Percentiles rank a stretch among this genome's conserved stretches.
Conservation (phyloP, 179 eudicot species). For the Spinacia oleracea region DNA sequence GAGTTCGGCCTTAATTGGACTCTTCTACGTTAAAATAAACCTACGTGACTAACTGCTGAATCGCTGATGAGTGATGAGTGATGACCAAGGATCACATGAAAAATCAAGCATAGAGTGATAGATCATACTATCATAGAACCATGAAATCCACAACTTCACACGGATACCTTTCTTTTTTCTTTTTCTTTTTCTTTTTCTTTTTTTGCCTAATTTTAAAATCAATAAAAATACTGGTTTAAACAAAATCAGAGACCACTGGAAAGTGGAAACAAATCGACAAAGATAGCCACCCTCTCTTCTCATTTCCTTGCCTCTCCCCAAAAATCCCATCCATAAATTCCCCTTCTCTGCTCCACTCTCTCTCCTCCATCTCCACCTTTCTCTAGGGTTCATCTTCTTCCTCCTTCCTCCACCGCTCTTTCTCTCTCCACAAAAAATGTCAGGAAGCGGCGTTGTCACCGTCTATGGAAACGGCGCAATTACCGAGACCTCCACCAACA, state of each 20-base stretch:
- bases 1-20: too few relatives aligned
- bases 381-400: constrained; percentile 12
- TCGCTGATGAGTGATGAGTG: too few relatives aligned
- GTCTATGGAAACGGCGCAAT: constrained; percentile 58
- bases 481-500: constrained; percentile 47
- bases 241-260: constrained; percentile 13
- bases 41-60: too few relatives aligned
- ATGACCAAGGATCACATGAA: too few relatives aligned
- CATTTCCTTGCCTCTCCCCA: neutral
- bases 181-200: neutral
- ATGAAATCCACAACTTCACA: too few relatives aligned
- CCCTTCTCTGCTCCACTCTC: neutral
- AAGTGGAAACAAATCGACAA: constrained; percentile 19
- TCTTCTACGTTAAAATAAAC: too few relatives aligned
- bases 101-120: too few relatives aligned
- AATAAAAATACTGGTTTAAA: neutral
- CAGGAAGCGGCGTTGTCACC: constrained; percentile 60
- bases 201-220: neutral
- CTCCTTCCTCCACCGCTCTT: neutral
- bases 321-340: neutral
- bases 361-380: neutral
- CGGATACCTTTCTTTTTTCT: too few relatives aligned
- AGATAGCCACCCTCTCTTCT: constrained; percentile 15
- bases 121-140: too few relatives aligned
- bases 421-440: constrained; percentile 37